Percentiles rank a stretch among this genome's conserved stretches.
phyloP scores from a whole-genome alignment of 768 basidiomycete species.

The Kwoniella sp. region DNA sequence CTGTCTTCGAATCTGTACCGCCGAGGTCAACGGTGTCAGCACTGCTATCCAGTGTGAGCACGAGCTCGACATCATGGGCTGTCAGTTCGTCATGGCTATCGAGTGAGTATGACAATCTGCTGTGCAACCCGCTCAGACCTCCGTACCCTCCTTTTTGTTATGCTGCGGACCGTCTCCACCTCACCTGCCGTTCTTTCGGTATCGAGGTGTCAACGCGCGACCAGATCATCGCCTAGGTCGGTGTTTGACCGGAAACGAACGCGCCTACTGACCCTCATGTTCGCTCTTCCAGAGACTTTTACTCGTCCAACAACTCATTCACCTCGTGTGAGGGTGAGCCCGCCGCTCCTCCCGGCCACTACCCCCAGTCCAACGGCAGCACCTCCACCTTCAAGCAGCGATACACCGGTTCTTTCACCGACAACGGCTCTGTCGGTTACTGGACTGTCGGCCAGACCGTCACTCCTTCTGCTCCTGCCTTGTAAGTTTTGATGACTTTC shows the following conservation, averaged over 20 bases:
- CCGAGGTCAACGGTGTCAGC: slow-evolving; percentile 52
- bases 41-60: slow-evolving; percentile 56
- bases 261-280: no score
- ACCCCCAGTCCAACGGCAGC: slow-evolving; percentile 48
- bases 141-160: no score
- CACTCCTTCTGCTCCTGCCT: slow-evolving; percentile 49
- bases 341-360: slow-evolving; percentile 57
- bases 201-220: no score
- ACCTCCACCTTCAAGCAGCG: slow-evolving; percentile 55
- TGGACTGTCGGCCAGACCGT: slow-evolving; percentile 55
- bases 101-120: slow-evolving; percentile 51
- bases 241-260: no score
- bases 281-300: slow-evolving; percentile 35
- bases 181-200: no score
- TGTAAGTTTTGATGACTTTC: slow-evolving; percentile 16
- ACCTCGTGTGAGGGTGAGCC: slow-evolving; percentile 59
- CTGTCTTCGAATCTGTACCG: slow-evolving; percentile 60
- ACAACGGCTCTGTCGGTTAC: slow-evolving; percentile 31
- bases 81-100: slow-evolving; percentile 54
- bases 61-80: slow-evolving; percentile 56
- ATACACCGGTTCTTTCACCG: slow-evolving; percentile 55
- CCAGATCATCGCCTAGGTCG: no score
- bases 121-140: not conserved
- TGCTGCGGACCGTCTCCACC: no score
- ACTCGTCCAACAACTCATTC: slow-evolving; percentile 54